These are phyloP conservation scores for Hansenula lynferdii DNA, from an alignment of 1,139 yeast species.

Conservation along the genomic window DNA sequence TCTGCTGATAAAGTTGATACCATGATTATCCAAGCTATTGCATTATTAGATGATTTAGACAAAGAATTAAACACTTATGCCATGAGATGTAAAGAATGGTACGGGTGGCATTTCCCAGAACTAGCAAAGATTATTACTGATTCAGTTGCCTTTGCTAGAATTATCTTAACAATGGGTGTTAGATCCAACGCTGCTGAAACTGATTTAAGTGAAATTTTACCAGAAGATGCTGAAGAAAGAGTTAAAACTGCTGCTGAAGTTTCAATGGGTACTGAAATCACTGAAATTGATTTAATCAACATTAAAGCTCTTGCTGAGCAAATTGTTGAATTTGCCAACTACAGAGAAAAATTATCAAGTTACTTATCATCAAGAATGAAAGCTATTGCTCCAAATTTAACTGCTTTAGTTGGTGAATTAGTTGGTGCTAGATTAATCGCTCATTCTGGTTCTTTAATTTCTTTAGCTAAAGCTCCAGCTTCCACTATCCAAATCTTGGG, in stretches of 20 bases:
- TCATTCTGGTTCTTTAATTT: conserved; percentile 93
- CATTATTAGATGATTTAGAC: conserved; percentile 92
- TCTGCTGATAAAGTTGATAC: conserved; percentile 98
- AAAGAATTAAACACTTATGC: conserved; percentile 97
- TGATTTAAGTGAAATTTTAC: conserved; percentile 86
- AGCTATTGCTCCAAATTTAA: conserved; percentile 96
- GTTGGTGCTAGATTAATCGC: conserved; percentile 98
- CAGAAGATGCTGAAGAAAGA: conserved; percentile 84
- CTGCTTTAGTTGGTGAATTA: conserved; percentile 93
- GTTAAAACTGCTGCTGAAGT: conserved; percentile 93
- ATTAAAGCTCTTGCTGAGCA: conserved; percentile 89
- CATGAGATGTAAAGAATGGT: conserved; percentile 99
- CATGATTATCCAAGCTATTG: conserved; percentile 98
- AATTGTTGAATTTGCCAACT: conserved; percentile 90
- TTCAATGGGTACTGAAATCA: conserved; percentile 98
- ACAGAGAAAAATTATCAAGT: conserved; percentile 88
- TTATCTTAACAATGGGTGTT: conserved; percentile 89
- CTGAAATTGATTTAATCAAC: conserved; percentile 81
- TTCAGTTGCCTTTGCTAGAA: conserved; percentile 91
- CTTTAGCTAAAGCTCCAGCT: conserved; percentile 97
- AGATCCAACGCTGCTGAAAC: conserved; percentile 88
- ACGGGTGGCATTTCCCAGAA: conserved; percentile 99
- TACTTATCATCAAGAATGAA: conserved; percentile 93
- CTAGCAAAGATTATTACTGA: conserved; percentile 95
- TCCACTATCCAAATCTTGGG: conserved; percentile 98